Percentiles rank a stretch among this genome's conserved stretches.
phyloP scores from a whole-genome alignment of 495 filamentous ascomycete species.

The Podospora fimiseda region DNA sequence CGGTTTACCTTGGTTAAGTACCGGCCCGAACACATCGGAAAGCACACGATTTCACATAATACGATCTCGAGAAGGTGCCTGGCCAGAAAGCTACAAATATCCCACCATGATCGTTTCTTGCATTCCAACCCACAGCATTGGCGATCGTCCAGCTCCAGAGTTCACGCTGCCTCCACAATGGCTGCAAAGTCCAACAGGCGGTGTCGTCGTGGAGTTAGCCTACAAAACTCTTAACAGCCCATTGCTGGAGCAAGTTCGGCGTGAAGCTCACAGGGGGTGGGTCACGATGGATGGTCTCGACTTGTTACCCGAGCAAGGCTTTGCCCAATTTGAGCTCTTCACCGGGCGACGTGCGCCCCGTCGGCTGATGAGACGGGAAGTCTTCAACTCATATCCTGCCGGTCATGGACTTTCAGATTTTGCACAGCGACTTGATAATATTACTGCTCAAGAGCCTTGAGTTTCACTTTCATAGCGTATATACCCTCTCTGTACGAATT shows the following conservation, averaged over 20 bases:
- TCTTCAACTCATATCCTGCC: constrained; percentile 45
- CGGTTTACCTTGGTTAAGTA: constrained; percentile 38
- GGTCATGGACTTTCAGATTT: constrained; percentile 27
- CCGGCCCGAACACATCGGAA: constrained; percentile 38
- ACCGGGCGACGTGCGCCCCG: constrained; percentile 66
- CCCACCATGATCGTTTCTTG: constrained; percentile 66
- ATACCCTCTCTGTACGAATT: too few relatives aligned
- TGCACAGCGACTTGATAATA: constrained; percentile 25
- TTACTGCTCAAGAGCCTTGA: constrained; percentile 27
- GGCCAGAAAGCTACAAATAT: constrained; percentile 52
- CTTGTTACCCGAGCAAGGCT: constrained; percentile 67
- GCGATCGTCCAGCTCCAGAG: constrained; percentile 53
- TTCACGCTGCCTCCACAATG: constrained; percentile 63
- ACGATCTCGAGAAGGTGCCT: constrained; percentile 48
- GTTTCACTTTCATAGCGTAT: too few relatives aligned
- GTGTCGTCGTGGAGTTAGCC: constrained; percentile 64
- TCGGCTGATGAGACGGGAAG: constrained; percentile 60
- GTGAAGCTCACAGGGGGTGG: constrained; percentile 58
- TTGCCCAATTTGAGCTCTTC: constrained; percentile 72
- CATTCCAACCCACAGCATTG: constrained; percentile 59
- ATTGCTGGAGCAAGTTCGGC: constrained; percentile 55
- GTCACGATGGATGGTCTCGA: constrained; percentile 67
- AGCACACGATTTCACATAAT: constrained; percentile 53
- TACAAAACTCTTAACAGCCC: constrained; percentile 64
- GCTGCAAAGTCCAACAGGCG: constrained; percentile 64